Evolutionary conservation across 441 rosid genomes (phyloP).

Genomic region (Euphorbia schlechtendalii): DNA sequence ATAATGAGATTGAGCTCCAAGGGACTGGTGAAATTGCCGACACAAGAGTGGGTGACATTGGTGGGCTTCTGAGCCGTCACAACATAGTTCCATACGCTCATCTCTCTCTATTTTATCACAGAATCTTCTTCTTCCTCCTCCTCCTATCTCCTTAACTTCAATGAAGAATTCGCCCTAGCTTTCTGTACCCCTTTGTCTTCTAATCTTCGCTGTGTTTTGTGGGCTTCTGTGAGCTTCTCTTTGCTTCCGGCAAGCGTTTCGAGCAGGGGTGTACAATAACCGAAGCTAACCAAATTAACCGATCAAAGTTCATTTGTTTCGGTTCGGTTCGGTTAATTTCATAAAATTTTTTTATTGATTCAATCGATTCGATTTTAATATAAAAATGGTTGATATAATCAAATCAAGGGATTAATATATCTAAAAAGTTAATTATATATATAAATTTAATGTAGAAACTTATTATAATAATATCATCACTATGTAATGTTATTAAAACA

Average conservation of each 20-base stretch:
- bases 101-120: slow-evolving; percentile 32
- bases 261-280: too few relatives aligned
- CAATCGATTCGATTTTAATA: too few relatives aligned
- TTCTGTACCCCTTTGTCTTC: background rate
- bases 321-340: too few relatives aligned
- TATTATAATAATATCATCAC: too few relatives aligned
- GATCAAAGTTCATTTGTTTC: too few relatives aligned
- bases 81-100: slow-evolving; percentile 95
- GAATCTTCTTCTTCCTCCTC: slow-evolving; percentile 16
- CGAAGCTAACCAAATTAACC: too few relatives aligned
- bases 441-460: too few relatives aligned
- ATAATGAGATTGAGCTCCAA: slow-evolving; percentile 93
- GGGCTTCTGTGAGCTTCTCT: background rate
- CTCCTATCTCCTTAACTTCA: background rate
- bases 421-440: too few relatives aligned
- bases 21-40: slow-evolving; percentile 94
- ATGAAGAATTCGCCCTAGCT: slow-evolving; percentile 9
- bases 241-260: background rate
- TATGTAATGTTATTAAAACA: too few relatives aligned
- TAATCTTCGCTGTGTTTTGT: background rate
- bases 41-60: slow-evolving; percentile 91
- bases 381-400: too few relatives aligned
- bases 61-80: slow-evolving; percentile 99
- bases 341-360: too few relatives aligned
- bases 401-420: too few relatives aligned